phyloP scores from a whole-genome alignment of 805 yeast genomes.

The Cyberlindnera misumaiensis region DNA sequence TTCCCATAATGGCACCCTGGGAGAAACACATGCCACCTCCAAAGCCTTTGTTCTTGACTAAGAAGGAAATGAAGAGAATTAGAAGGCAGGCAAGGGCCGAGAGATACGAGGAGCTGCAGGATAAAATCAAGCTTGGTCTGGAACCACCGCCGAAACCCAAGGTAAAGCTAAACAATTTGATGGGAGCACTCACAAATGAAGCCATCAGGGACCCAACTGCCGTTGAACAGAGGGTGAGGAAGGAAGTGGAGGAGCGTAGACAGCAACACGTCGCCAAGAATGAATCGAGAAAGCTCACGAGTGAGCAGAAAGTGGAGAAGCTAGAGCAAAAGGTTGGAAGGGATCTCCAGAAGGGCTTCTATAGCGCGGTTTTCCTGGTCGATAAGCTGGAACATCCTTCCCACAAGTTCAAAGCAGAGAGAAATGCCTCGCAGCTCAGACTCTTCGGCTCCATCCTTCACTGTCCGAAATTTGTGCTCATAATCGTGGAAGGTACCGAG shows the following conservation, averaged over 20 bases:
- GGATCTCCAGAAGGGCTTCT: constrained; percentile 47
- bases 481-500: constrained; percentile 71
- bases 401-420: constrained; percentile 67
- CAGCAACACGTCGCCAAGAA: constrained; percentile 55
- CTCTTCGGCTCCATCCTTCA: constrained; percentile 54
- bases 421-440: constrained; percentile 68
- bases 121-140: constrained; percentile 70
- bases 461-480: constrained; percentile 38
- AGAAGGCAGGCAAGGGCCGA: constrained; percentile 64
- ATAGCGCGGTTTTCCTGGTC: constrained; percentile 53
- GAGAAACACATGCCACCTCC: constrained; percentile 35
- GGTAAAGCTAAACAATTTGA: constrained; percentile 74
- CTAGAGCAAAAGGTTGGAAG: constrained; percentile 35
- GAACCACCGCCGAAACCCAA: constrained; percentile 89
- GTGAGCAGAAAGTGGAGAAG: constrained; percentile 52
- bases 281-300: constrained; percentile 50
- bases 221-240: constrained; percentile 64
- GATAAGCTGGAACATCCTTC: constrained; percentile 51
- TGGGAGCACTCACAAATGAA: constrained; percentile 80
- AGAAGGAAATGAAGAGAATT: constrained; percentile 65
- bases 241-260: constrained; percentile 60
- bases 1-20: constrained; percentile 55
- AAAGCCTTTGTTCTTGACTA: constrained; percentile 57
- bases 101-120: constrained; percentile 63
- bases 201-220: constrained; percentile 86